These are phyloP conservation scores for Apophysomyces trapeziformis DNA, from an alignment of 371 early-diverging fungal species.

Conservation along the genomic window DNA sequence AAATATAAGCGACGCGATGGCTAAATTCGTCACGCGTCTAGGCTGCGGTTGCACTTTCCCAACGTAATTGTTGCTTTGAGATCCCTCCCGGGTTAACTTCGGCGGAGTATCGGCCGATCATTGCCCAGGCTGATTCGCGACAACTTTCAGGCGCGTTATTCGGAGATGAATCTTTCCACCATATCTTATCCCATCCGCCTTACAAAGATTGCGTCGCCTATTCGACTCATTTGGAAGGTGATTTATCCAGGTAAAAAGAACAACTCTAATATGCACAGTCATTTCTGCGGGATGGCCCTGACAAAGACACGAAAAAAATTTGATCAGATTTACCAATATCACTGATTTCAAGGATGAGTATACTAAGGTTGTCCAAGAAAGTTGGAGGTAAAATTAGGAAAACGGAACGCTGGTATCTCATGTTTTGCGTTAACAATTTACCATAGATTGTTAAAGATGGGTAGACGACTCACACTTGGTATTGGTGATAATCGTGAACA, in stretches of 20 bases:
- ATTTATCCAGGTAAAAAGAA: slow-evolving; percentile 63
- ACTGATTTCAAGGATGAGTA: slow-evolving; percentile 82
- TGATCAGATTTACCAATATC: slow-evolving; percentile 69
- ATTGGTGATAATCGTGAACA: slow-evolving; percentile 93
- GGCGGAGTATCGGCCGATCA: slow-evolving; percentile 81
- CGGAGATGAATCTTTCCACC: slow-evolving; percentile 74
- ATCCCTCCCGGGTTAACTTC: slow-evolving; percentile 71
- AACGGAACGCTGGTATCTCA: background rate
- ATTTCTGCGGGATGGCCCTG: background rate
- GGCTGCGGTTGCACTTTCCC: slow-evolving; percentile 83
- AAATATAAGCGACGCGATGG: background rate
- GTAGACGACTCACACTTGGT: slow-evolving; percentile 78
- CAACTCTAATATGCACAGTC: no score
- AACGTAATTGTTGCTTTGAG: slow-evolving; percentile 85
- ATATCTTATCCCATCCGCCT: slow-evolving; percentile 90
- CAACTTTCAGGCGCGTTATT: slow-evolving; percentile 63
- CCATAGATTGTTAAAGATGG: slow-evolving; percentile 71
- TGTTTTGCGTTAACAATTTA: background rate
- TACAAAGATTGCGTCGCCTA: slow-evolving; percentile 93
- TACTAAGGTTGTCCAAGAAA: slow-evolving; percentile 71
- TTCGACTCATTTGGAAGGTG: slow-evolving; percentile 78
- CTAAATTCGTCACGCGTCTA: slow-evolving; percentile 16
- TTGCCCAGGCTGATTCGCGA: slow-evolving; percentile 82
- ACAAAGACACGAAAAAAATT: slow-evolving; percentile 3
- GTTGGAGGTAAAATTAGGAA: slow-evolving; percentile 58